Evolutionary conservation across 306 rosid genomes (phyloP), one percentile per base, ranked within the genome.

Genomic region (Lablab purpureus): DNA sequence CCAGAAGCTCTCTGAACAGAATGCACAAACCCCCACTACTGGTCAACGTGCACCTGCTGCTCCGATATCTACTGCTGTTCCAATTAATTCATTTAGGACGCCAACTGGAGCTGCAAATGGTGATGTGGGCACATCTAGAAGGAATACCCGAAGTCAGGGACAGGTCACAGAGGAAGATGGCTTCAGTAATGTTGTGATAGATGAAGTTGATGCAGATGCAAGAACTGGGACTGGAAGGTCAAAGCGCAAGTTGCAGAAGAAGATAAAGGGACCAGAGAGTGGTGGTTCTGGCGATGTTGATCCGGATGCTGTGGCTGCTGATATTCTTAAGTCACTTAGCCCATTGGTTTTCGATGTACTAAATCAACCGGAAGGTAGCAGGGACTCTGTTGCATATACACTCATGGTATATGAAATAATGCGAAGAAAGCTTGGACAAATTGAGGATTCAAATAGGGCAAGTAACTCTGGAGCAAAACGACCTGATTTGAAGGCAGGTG

Each of bases 401-500:
- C 88, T 88, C 36, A 60, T 82, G 81, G 71, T 80, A 58, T 92
- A 72, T 81, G 94, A 94, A 83, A 77, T 92, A 84, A 55, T 94
- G 27, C 83, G 93, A 47, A 90, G 97, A 71, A 90, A 77, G 84
- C 82, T 94, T 69, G 79, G 87, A 13, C 98, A 89, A 64, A 36
- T 85, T 76, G 98, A 90, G 79, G 97, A 94, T 75, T 47, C 40
- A 43, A 2, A 81, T 10, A 93, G 76, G 76, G 93, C 71, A 0
- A 40, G 78, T 12, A 37, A 47, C 71, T 81, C 90, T 43, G 98
- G 94, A 56, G 82, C 87, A 25, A 89, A 91, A 77, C 97, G 97
- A 30, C 91, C 96, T 6, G 97, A 94, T 88, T 84, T 91, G 58
- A 92, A 86, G 87, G 85, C 97, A 12, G 97, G 87, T 49, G 73